phyloP scores from a whole-genome alignment of 1,284 basidiomycete species.

The Somion occarium region DNA sequence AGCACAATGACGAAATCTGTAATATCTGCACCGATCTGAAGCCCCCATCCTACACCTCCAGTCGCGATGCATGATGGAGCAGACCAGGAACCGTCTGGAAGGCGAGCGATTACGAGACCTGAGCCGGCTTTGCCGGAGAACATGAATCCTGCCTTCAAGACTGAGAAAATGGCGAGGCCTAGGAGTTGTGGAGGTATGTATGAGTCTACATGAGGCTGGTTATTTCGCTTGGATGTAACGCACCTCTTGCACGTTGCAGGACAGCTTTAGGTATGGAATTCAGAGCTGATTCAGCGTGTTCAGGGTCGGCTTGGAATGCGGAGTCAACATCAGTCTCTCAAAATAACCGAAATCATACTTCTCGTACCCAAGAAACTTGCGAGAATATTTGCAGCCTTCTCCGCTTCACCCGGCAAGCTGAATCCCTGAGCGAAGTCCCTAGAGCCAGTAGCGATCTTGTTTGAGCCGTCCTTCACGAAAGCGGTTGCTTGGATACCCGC shows the following conservation, averaged over 20 bases:
- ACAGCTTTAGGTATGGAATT: constrained; percentile 96
- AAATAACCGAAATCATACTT: neutral
- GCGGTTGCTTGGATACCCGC: constrained; percentile 76
- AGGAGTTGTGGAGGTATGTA: constrained; percentile 1
- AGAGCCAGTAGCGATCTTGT: constrained; percentile 65
- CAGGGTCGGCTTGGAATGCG: constrained; percentile 73
- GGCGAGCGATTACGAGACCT: constrained; percentile 90
- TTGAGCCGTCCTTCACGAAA: constrained; percentile 62
- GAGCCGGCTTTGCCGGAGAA: constrained; percentile 96
- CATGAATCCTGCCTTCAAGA: constrained; percentile 91
- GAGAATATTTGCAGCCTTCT: constrained; percentile 90
- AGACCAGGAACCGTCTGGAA: constrained; percentile 96
- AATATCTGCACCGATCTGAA: constrained; percentile 91
- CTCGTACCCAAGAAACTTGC: constrained; percentile 80
- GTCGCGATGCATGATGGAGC: constrained; percentile 98
- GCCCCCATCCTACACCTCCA: constrained; percentile 91
- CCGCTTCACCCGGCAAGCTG: constrained; percentile 81
- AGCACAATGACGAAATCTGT: constrained; percentile 91
- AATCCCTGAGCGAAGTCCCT: constrained; percentile 80
- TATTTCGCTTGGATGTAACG: constrained; percentile 14
- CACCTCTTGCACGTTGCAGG: constrained; percentile 83
- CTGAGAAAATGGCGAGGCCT: constrained; percentile 95
- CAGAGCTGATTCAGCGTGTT: constrained; percentile 84
- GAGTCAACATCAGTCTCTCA: neutral
- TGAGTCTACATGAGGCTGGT: neutral